Base-by-base conservation (phyloP, 1,284 basidiomycete genomes). In the Trichosporon sp. region DNA sequence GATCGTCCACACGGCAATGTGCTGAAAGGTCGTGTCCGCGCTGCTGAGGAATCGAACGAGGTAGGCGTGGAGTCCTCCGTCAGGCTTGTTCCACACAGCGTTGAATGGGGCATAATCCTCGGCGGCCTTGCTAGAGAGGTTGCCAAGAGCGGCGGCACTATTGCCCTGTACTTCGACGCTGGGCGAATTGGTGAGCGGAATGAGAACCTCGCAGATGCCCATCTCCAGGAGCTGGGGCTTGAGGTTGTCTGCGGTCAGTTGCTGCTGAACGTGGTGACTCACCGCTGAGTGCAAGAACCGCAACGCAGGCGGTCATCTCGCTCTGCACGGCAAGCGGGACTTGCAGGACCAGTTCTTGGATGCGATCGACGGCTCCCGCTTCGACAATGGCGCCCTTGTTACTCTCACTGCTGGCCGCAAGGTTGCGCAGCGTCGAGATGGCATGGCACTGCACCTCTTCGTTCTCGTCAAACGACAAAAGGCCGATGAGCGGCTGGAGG, bases 371-470 rank as follows among this genome's bases (percentile, higher is more conserved):
- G n/a, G 97, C 97, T 8, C 97, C 97, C 4, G 97, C 97, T 82
- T 98, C 93, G 68, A 99, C 96, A 71, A 99, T 99, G 6, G 96
- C 95, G 31, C 93, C 90, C 87, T 99, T 99, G 87, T 99, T 99
- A 87, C 96, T 94, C 87, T 99, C 96, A 61, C 92, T 95, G 80
- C 93, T 96, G 0, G 97, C 97, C 0, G 97, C 97, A 12, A 99
- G 88, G 82, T 99, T 99, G 43, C 97, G 90, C 68, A 99, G 87
- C 0, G 97, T 99, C 35, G 94, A 97, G 77, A 99, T 99, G n/a
- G 97, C 97, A 80, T 99, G 97, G 80, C 97, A 99, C 84, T 99
- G 96, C 40, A 99, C 95, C 85, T 99, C 97, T 85, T 99, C 97
- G 81, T 99, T 99, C 84, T 99, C 97, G 84, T 88, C 98, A 86